phyloP scores from a whole-genome alignment of 2,329 filamentous ascomycete species.

The Ascochyta koolunga region DNA sequence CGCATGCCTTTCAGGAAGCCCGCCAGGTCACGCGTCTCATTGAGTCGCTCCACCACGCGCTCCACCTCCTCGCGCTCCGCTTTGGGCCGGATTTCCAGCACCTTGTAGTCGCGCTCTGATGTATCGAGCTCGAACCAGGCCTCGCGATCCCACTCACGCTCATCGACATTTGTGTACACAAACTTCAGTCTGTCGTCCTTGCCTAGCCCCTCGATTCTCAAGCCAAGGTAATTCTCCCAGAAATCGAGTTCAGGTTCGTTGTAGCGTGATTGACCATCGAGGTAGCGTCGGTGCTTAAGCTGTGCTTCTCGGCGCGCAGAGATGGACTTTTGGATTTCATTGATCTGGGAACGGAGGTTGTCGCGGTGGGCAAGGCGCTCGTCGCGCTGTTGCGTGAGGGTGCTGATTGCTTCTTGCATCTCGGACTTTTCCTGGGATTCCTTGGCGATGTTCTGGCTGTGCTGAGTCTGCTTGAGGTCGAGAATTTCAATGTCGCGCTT shows the following conservation, averaged over 20 bases:
- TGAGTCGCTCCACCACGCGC: slow-evolving; percentile 76
- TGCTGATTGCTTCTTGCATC: slow-evolving; percentile 65
- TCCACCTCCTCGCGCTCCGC: slow-evolving; percentile 80
- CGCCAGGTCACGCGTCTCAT: slow-evolving; percentile 77
- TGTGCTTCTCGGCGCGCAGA: slow-evolving; percentile 73
- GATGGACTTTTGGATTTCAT: slow-evolving; percentile 72
- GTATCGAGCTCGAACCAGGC: slow-evolving; percentile 93
- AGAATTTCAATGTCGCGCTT: slow-evolving; percentile 86
- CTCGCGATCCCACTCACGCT: slow-evolving; percentile 85
- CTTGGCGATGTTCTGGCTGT: slow-evolving; percentile 76
- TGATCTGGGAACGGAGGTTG: slow-evolving; percentile 62
- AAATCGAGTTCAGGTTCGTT: slow-evolving; percentile 95
- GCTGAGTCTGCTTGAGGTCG: slow-evolving; percentile 70
- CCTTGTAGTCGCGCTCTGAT: slow-evolving; percentile 80
- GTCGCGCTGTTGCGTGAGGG: slow-evolving; percentile 62
- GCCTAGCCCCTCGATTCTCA: slow-evolving; percentile 88
- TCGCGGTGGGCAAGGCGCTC: slow-evolving; percentile 62
- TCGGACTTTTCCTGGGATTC: slow-evolving; percentile 75
- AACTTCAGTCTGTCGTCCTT: slow-evolving; percentile 87
- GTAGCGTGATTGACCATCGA: slow-evolving; percentile 83
- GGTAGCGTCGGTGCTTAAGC: slow-evolving; percentile 71
- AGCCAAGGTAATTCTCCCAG: slow-evolving; percentile 89
- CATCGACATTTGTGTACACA: slow-evolving; percentile 84
- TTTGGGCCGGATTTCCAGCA: slow-evolving; percentile 81
- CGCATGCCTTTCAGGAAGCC: slow-evolving; percentile 81